These are phyloP conservation scores for Dendrobium chrysotoxum DNA, from an alignment of 106 monocot species.

Conservation along the genomic window DNA sequence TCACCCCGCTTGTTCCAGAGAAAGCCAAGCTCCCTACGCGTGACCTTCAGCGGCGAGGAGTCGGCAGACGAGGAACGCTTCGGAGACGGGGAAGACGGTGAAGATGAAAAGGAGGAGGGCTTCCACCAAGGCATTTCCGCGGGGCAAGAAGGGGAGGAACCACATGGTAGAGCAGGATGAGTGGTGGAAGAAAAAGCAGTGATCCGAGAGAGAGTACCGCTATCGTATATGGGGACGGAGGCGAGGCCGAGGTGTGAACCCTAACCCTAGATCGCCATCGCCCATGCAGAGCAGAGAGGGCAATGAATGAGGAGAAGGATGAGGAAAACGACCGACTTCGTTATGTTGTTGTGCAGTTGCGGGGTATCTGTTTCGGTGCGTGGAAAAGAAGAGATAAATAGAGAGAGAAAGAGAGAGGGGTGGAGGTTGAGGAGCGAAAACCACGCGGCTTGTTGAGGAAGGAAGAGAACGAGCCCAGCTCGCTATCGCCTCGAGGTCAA, in stretches of 20 bases:
- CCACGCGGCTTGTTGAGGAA: too few species aligned
- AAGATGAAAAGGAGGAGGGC: not conserved
- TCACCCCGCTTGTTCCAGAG: not conserved
- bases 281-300: not conserved
- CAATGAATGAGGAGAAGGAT: not conserved
- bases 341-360: not conserved
- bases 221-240: not conserved
- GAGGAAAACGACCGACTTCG: not conserved
- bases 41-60: not conserved
- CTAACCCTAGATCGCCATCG: constrained; percentile 2
- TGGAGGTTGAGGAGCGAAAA: too few species aligned
- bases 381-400: too few species aligned
- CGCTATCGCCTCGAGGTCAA: not conserved
- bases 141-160: not conserved
- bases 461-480: not conserved
- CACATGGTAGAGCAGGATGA: not conserved
- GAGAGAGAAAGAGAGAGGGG: too few species aligned
- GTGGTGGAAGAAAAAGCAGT: too few species aligned
- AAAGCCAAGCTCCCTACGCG: not conserved
- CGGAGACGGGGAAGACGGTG: not conserved
- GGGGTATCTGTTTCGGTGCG: not conserved
- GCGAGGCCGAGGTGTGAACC: not conserved
- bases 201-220: not conserved
- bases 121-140: constrained; percentile 14
- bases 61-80: not conserved